Conservation (phyloP, 352 stramenopile genomes). For the Globisporangium paddicum region DNA sequence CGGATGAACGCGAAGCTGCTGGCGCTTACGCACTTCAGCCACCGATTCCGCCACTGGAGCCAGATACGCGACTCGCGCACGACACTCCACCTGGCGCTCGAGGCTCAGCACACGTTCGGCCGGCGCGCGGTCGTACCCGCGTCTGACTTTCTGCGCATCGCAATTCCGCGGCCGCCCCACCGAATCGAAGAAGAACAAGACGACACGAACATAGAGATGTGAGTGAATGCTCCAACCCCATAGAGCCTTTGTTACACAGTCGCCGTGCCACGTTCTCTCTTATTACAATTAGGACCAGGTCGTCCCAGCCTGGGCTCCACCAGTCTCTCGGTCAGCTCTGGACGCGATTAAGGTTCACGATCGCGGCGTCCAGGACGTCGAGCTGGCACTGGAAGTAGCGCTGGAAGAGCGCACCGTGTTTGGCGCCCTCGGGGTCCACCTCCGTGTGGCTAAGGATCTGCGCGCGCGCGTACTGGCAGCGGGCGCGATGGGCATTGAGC, state of each 20-base stretch:
- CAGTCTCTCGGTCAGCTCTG: conserved; percentile 1
- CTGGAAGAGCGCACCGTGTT: conserved; percentile 16
- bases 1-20: conserved; percentile 76
- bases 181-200: background rate
- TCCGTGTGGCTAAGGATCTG: conserved; percentile 10
- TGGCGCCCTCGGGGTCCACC: conserved; percentile 7
- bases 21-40: conserved; percentile 82
- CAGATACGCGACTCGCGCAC: conserved; percentile 27
- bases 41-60: conserved; percentile 74
- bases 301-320: background rate
- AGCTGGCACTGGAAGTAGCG: conserved; percentile 19
- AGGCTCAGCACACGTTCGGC: conserved; percentile 66
- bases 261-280: background rate
- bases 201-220: background rate
- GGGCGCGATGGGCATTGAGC: conserved; percentile 8
- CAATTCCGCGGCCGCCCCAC: conserved; percentile 49
- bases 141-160: conserved; percentile 78
- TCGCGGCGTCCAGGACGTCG: conserved; percentile 12
- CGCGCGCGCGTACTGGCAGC: conserved; percentile 7
- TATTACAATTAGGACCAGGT: background rate
- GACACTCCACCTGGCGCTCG: conserved; percentile 63
- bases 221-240: background rate
- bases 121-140: conserved; percentile 59
- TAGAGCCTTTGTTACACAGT: conserved; percentile 1
- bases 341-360: conserved; percentile 13